A percentile compares a stretch with the other conserved stretches of the same genome.
These are phyloP conservation scores for Arthrobotrys musiformis DNA, from an alignment of 2,329 filamentous ascomycete genomes.

Conservation along the genomic window DNA sequence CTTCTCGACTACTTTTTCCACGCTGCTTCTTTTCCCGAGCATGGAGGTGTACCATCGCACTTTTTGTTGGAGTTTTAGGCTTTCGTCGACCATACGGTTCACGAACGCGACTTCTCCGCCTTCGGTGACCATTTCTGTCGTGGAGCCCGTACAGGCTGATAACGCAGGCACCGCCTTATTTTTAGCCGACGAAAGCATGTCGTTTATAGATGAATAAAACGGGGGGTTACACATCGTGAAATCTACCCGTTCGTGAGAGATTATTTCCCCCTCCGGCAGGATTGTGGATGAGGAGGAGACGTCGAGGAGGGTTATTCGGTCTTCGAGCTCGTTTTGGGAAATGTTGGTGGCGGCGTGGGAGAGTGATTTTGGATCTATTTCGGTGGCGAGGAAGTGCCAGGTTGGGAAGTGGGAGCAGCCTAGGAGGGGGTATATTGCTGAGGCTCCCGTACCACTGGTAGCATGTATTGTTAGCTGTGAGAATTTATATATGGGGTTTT, in stretches of 20 bases:
- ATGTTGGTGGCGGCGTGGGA: constrained; percentile 35
- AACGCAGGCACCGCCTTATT: constrained; percentile 75
- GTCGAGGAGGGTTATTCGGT: constrained; percentile 25
- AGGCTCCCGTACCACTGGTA: constrained; percentile 81
- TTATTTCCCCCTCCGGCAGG: constrained; percentile 6
- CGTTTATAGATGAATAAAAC: constrained; percentile 81
- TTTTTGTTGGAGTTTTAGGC: constrained; percentile 66
- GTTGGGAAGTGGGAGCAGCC: constrained; percentile 62
- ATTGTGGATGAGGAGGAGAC: constrained; percentile 20
- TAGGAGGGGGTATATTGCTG: constrained; percentile 88
- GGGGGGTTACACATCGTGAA: constrained; percentile 96
- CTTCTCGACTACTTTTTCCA: constrained; percentile 72
- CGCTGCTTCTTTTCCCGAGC: constrained; percentile 81
- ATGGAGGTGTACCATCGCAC: constrained; percentile 92
- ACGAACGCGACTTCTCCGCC: constrained; percentile 84
- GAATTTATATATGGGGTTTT: background rate
- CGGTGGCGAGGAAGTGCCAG: constrained; percentile 41
- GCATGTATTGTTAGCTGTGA: background rate
- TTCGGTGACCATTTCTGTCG: constrained; percentile 82
- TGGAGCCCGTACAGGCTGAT: constrained; percentile 74
- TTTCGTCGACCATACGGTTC: constrained; percentile 76
- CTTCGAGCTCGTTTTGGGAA: constrained; percentile 16
- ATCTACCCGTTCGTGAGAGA: constrained; percentile 67
- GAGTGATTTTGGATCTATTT: constrained; percentile 52
- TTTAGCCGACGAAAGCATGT: constrained; percentile 74